Conservation (phyloP, 108 stramenopile species). For the Conticribra guillardii region DNA sequence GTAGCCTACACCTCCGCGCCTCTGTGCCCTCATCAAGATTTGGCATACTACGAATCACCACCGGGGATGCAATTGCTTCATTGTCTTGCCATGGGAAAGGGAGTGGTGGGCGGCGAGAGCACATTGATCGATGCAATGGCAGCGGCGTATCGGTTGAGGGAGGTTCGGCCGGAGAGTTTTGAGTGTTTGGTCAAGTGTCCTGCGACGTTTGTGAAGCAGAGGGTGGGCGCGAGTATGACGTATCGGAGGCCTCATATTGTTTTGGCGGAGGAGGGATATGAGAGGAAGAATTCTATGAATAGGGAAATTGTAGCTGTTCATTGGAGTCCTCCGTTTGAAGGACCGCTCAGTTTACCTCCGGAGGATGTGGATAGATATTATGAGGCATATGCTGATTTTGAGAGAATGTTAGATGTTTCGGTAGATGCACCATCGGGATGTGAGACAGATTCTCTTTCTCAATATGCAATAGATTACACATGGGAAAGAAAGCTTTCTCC, state of each 20-base stretch:
- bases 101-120: slow-evolving; percentile 68
- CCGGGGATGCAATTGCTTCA: slow-evolving; percentile 81
- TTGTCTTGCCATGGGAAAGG: slow-evolving; percentile 52
- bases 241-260: slow-evolving; percentile 71
- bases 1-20: slow-evolving; percentile 70
- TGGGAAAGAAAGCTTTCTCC: slow-evolving; percentile 60
- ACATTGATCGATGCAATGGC: slow-evolving; percentile 81
- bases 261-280: slow-evolving; percentile 33
- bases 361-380: slow-evolving; percentile 58
- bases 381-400: slow-evolving; percentile 73
- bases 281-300: slow-evolving; percentile 9
- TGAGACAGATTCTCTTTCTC: slow-evolving; percentile 29
- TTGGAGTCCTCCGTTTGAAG: slow-evolving; percentile 88
- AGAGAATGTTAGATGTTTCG: slow-evolving; percentile 59
- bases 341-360: slow-evolving; percentile 57
- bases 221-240: slow-evolving; percentile 78
- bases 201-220: slow-evolving; percentile 81
- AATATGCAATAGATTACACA: slow-evolving; percentile 64
- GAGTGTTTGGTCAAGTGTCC: slow-evolving; percentile 54
- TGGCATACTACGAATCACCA: slow-evolving; percentile 82
- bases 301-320: slow-evolving; percentile 67
- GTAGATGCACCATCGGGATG: background rate
- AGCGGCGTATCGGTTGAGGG: slow-evolving; percentile 66
- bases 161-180: slow-evolving; percentile 66
- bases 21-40: slow-evolving; percentile 79